Evolutionary conservation across 305 asterid genomes (phyloP).

Genomic region (Fraxinus baroniana): DNA sequence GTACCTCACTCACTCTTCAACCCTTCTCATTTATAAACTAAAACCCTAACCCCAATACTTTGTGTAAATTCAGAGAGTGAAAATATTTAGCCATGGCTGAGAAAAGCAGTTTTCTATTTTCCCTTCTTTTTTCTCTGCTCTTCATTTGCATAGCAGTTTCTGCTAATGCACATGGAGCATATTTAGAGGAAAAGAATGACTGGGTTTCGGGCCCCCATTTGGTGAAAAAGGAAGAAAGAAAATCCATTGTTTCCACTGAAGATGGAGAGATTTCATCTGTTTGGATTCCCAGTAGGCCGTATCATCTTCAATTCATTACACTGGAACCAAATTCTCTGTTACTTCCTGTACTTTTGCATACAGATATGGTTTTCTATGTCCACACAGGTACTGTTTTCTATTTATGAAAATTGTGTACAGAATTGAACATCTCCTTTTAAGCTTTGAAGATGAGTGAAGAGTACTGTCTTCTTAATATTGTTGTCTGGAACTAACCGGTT

Average conservation of each 20-base stretch:
- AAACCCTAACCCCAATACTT: background rate
- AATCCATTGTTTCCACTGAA: slow-evolving; percentile 44
- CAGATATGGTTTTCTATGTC: slow-evolving; percentile 83
- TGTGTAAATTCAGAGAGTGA: background rate
- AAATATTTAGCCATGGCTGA: slow-evolving; percentile 10
- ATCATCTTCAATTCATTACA: slow-evolving; percentile 74
- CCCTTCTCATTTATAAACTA: background rate
- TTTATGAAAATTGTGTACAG: background rate
- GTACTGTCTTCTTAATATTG: background rate
- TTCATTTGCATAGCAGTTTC: background rate
- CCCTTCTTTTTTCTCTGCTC: background rate
- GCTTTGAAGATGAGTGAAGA: background rate
- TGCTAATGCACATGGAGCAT: background rate
- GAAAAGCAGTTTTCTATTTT: background rate
- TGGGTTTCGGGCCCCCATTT: slow-evolving; percentile 25
- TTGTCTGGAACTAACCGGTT: background rate
- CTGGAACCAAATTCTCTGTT: slow-evolving; percentile 77
- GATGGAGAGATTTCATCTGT: slow-evolving; percentile 63
- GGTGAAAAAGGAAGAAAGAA: slow-evolving; percentile 46
- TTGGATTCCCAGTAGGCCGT: slow-evolving; percentile 37
- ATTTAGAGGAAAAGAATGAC: slow-evolving; percentile 9
- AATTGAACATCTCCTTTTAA: background rate
- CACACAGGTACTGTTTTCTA: slow-evolving; percentile 49
- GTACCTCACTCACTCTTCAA: slow-evolving; percentile 20
- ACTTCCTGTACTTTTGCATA: slow-evolving; percentile 70